These are phyloP conservation scores for Salix udensis DNA, from an alignment of 345 rosid species.

Conservation along the genomic window DNA sequence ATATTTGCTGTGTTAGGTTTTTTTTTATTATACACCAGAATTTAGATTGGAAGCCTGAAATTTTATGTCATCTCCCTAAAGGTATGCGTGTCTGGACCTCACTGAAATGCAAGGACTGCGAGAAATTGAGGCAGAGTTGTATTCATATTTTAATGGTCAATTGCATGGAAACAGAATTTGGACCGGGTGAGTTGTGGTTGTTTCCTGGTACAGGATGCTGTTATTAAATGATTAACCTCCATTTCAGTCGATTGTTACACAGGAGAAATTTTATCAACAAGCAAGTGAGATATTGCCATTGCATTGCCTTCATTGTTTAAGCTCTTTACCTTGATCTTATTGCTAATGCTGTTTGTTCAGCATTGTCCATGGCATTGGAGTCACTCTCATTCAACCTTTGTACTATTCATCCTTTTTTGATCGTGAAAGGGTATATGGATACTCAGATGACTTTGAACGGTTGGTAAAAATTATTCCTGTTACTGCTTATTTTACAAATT, in stretches of 20 bases:
- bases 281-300: not conserved
- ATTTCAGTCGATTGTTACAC: constrained; percentile 1
- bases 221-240: constrained; percentile 2
- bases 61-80: constrained; percentile 14
- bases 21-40: not conserved
- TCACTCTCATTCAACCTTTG: constrained; percentile 71
- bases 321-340: constrained; percentile 6
- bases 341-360: constrained; percentile 36
- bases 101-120: constrained; percentile 57
- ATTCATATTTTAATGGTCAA: constrained; percentile 76
- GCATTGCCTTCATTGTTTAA: not conserved
- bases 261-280: not conserved
- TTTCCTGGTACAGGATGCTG: constrained; percentile 1
- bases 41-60: not conserved
- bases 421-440: constrained; percentile 65
- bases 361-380: constrained; percentile 65
- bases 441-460: constrained; percentile 83
- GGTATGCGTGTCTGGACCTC: constrained; percentile 59
- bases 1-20: not conserved
- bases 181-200: constrained; percentile 61
- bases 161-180: constrained; percentile 73
- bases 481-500: not conserved
- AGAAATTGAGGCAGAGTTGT: constrained; percentile 56
- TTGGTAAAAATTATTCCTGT: constrained; percentile 31
- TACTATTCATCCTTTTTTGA: constrained; percentile 57